Evolutionary conservation across 441 rosid genomes (phyloP).

Genomic region (Corymbia citriodora): DNA sequence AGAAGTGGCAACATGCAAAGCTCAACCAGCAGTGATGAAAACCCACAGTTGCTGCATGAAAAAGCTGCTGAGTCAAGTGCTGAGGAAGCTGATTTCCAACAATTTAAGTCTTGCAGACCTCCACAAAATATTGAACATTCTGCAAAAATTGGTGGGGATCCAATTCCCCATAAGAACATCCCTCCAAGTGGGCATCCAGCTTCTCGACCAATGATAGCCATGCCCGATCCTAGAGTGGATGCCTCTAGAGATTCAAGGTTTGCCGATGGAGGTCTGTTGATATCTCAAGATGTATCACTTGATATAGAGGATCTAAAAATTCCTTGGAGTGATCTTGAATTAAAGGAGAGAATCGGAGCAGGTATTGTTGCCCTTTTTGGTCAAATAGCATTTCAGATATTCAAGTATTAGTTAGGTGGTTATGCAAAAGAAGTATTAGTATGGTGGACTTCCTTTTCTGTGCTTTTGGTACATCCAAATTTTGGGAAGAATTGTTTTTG

Average conservation of each 20-base stretch:
- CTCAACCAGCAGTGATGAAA: slow-evolving; percentile 33
- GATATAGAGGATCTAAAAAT: slow-evolving; percentile 87
- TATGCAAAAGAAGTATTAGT: not conserved
- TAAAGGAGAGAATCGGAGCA: slow-evolving; percentile 97
- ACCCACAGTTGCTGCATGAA: slow-evolving; percentile 27
- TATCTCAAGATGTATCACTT: slow-evolving; percentile 49
- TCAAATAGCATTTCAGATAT: not conserved
- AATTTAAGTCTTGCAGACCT: slow-evolving; percentile 23
- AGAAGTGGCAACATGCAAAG: slow-evolving; percentile 30
- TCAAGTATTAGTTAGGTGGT: not conserved
- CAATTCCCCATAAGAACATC: slow-evolving; percentile 27
- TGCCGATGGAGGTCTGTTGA: slow-evolving; percentile 29
- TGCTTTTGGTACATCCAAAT: not conserved
- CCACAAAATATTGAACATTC: slow-evolving; percentile 34
- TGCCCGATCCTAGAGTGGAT: slow-evolving; percentile 26
- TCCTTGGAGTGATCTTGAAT: slow-evolving; percentile 86
- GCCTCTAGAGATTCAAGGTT: slow-evolving; percentile 28
- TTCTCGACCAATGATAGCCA: slow-evolving; percentile 17
- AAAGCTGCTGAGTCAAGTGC: slow-evolving; percentile 23
- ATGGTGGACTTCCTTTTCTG: not conserved
- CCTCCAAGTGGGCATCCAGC: slow-evolving; percentile 33
- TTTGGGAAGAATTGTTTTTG: not conserved
- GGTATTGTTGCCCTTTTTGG: slow-evolving; percentile 36
- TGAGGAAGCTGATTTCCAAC: slow-evolving; percentile 37
- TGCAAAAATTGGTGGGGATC: slow-evolving; percentile 34